Base-by-base conservation (phyloP, 495 filamentous ascomycete genomes). In the Beverwykella pulmonaria region DNA sequence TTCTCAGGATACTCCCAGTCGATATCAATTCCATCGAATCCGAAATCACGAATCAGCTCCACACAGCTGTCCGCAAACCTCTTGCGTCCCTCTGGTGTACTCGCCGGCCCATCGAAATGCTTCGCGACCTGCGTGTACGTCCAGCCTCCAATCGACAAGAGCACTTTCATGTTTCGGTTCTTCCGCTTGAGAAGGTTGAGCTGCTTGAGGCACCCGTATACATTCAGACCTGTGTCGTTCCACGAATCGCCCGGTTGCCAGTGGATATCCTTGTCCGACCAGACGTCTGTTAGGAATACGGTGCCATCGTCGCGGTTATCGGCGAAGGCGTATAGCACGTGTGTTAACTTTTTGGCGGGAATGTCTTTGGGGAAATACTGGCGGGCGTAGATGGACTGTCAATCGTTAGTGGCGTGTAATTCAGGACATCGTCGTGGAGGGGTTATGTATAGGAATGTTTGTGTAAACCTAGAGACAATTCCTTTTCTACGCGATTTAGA, bases 131-230 rank as follows among this genome's bases (percentile, higher is more conserved):
- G 26, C 23, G 90, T 91, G 76, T 97, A 98, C 0, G 93, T 96
- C 94, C 95, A 98, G 29, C 94, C 94, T 63, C 94, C 94, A 67
- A 99, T 94, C 50, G 91, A 95, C 14, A 99, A 86, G 10, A 98
- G 82, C 6, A 96, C 83, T 78, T 98, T 97, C 49, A 98, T 80
- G 74, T 95, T 88, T 58, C 94, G 87, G 77, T 98, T 88, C 63
- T 84, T 80, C 73, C 89, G 89, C 83, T 98, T 98, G 36, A 93
- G 86, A 26, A 98, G 82, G 78, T 88, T 92, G 22, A 98, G 86
- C 80, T 98, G 94, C 82, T 98, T 98, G 46, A 93, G 78, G 76
- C 91, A 97, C 56, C 92, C 92, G 79, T 95, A 96, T 59, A 90
- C 65, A 34, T 80, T 85, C 32, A 70, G 75, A 53, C 82, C 83